phyloP scores from a whole-genome alignment of 495 filamentous ascomycete species.

The Podospora sp. region DNA sequence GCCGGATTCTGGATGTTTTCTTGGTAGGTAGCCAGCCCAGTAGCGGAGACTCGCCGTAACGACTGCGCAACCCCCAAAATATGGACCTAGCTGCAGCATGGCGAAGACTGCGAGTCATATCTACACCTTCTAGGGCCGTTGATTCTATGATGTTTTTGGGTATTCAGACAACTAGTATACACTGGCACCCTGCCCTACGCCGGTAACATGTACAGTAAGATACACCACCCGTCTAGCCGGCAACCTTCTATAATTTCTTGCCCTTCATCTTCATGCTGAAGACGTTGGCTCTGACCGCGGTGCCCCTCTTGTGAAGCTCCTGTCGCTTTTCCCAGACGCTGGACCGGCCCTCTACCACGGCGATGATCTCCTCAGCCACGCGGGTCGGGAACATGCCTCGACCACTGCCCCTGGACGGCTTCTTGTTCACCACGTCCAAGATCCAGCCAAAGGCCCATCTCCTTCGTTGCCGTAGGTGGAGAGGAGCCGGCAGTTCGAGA shows the following conservation, averaged over 20 bases:
- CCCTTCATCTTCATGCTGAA: slow-evolving; percentile 27
- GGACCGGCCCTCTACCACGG: slow-evolving; percentile 84
- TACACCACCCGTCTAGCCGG: neutral
- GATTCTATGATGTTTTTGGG: neutral
- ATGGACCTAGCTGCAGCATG: too few species aligned
- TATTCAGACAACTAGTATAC: slow-evolving; percentile 15
- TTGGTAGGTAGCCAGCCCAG: too few species aligned
- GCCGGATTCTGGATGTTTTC: neutral
- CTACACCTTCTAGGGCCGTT: neutral
- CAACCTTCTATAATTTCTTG: neutral
- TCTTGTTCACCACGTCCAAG: slow-evolving; percentile 74
- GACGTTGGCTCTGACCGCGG: slow-evolving; percentile 73
- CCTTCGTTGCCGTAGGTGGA: slow-evolving; percentile 72
- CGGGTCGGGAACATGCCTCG: slow-evolving; percentile 68
- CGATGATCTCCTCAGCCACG: slow-evolving; percentile 84
- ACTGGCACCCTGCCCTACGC: neutral
- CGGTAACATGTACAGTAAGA: neutral
- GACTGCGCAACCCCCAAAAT: too few species aligned
- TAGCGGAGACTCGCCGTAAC: too few species aligned
- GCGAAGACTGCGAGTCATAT: neutral
- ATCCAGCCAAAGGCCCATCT: slow-evolving; percentile 85
- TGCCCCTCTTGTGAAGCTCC: slow-evolving; percentile 71
- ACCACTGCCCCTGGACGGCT: slow-evolving; percentile 64
- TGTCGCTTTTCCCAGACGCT: slow-evolving; percentile 78
- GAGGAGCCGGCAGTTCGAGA: slow-evolving; percentile 79